Base-by-base conservation (phyloP, 2,329 filamentous ascomycete genomes). In the Microsporum ferrugineum region DNA sequence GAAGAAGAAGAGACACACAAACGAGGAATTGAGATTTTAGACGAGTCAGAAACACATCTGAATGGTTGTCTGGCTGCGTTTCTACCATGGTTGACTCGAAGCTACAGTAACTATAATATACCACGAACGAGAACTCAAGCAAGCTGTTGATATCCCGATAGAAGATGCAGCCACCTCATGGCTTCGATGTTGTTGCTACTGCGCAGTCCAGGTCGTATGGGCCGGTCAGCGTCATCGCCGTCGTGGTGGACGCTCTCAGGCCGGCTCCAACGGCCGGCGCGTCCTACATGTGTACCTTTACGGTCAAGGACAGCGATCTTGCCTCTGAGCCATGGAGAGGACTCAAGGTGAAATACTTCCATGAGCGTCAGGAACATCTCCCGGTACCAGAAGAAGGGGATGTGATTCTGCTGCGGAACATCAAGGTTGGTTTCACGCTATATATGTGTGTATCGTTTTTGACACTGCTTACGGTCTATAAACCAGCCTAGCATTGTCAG, bases 241-340 rank as follows among this genome's bases (percentile, higher is more conserved):
- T 92, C 3, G 82, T 92, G 2, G 82, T 83, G 58, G 88, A 92
- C 66, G 80, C 79, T 57, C 79, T 83, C 61, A 72, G 78, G 0
- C 81, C 84, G 0, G 77, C 76, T 0, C 61, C 70, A 8, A 84
- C 84, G 0, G 75, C 63, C 60, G 79, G 81, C 27, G 68, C 71
- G 29, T 86, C 88, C 79, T 81, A 72, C 67, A 87, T 86, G 71
- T 82, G 80, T 63, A 79, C 79, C 27, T 75, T 89, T 38, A 81
- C 78, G 1, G 69, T 91, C 2, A 82, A 77, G 67, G 87, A 91
- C 68, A 68, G 74, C 8, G 73, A 78, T 5, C 75, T 84, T 60
- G 71, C 78, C 47, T 71, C 75, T 3, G 64, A 68, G 31, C 68
- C 71, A 10, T 73, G 71, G 82, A 57, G 67, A 63, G 66, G 78